These are phyloP conservation scores for Citrus inodora DNA, from an alignment of 345 rosid species.

Conservation along the genomic window DNA sequence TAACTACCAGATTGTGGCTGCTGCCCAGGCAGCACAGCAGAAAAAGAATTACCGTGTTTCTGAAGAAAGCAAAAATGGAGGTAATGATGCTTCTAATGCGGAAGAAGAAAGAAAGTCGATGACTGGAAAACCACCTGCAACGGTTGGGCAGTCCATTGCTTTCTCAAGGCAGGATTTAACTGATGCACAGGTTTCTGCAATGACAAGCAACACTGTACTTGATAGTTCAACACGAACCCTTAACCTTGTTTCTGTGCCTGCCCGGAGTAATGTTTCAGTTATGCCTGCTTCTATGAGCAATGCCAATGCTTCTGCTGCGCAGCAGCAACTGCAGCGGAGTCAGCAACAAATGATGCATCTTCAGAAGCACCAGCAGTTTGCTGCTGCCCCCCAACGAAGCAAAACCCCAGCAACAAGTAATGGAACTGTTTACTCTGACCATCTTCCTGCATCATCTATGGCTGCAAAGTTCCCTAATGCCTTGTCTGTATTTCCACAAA, in stretches of 20 bases:
- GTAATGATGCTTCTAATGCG: conserved; percentile 36
- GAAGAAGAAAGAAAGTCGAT: conserved; percentile 66
- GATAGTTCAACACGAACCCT: conserved; percentile 71
- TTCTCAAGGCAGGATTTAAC: conserved; percentile 64
- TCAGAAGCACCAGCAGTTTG: conserved; percentile 63
- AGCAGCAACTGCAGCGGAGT: conserved; percentile 46
- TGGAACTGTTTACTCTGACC: conserved; percentile 65
- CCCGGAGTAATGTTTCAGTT: conserved; percentile 48
- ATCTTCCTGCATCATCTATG: conserved; percentile 45
- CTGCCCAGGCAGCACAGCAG: conserved; percentile 72
- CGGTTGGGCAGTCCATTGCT: conserved; percentile 74
- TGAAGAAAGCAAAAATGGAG: conserved; percentile 69
- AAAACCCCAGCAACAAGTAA: conserved; percentile 60
- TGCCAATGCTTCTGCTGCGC: conserved; percentile 32
- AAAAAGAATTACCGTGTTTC: conserved; percentile 59
- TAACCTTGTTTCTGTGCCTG: conserved; percentile 52
- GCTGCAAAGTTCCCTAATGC: conserved; percentile 61
- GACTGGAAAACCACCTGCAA: conserved; percentile 37
- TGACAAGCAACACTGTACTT: conserved; percentile 55
- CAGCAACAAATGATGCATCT: conserved; percentile 64
- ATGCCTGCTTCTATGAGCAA: conserved; percentile 31
- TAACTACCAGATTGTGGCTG: conserved; percentile 52
- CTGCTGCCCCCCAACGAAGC: conserved; percentile 52
- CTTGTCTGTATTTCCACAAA: conserved; percentile 60
- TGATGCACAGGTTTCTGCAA: conserved; percentile 52